Percentiles rank a stretch among this genome's conserved stretches.
Conservation (phyloP, 192 early-diverging fungal species). For the Ambispora gerdemannii region DNA sequence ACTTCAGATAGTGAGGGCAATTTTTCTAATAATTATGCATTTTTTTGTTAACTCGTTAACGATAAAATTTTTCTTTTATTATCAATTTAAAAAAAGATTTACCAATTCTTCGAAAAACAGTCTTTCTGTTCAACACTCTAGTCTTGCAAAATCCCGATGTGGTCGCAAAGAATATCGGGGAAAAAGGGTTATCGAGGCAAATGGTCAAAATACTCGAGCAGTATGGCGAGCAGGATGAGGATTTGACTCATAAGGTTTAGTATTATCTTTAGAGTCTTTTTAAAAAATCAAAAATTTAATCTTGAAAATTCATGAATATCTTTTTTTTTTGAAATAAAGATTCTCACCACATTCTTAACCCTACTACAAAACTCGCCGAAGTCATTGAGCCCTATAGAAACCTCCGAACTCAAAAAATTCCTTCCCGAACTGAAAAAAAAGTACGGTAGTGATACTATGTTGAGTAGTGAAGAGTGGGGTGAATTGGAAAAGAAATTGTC, state of each 20-base stretch:
- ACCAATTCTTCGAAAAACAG: conserved; percentile 47
- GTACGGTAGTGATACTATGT: neutral
- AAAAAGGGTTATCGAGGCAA: conserved; percentile 18
- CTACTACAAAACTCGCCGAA: neutral
- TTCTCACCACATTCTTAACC: conserved; percentile 12
- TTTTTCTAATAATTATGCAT: conserved; percentile 17
- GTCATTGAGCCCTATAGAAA: conserved; percentile 2
- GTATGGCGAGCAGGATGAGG: conserved; percentile 15
- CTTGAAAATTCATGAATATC: neutral
- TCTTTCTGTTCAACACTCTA: conserved; percentile 64
- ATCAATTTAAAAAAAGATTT: conserved; percentile 32
- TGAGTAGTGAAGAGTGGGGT: conserved; percentile 13
- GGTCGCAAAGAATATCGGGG: conserved; percentile 1
- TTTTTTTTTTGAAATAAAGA: conserved; percentile 5
- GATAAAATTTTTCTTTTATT: neutral
- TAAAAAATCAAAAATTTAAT: neutral
- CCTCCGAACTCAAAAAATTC: neutral
- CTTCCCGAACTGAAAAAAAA: conserved; percentile 21
- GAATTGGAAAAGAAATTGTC: conserved; percentile 25
- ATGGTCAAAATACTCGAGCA: conserved; percentile 10
- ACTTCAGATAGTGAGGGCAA: conserved; percentile 40
- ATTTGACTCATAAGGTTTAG: conserved; percentile 25
- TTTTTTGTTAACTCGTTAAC: neutral
- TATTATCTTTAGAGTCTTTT: neutral
- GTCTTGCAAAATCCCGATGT: conserved; percentile 51